Evolutionary conservation across 306 rosid species (phyloP), one percentile per base, ranked within the genome.

Genomic region (Calophaca sinica): DNA sequence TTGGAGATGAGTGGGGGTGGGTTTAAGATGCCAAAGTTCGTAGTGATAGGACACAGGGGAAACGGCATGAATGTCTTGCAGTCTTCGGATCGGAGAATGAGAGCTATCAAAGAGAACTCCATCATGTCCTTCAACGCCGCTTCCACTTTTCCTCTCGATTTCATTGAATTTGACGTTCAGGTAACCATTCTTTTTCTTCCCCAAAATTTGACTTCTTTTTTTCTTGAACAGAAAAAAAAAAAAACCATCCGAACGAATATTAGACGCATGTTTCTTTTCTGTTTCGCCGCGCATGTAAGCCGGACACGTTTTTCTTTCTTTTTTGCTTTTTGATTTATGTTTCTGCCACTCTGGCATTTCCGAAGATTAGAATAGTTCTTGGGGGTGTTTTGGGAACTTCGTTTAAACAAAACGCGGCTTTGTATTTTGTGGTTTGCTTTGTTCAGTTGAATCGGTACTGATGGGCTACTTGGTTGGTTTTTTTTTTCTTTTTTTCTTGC

Each of bases 101-200:
- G 81, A 79, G 78, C 77, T 76, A 52, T 89, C n/a, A 91, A 89
- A 45, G 97, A 93, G 79, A 93, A 93, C 49, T 84, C 97, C 3
- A 86, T 91, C 70, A 57, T 57, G 33, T 88, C 98, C 44, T 93
- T 93, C 84, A 84, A 88, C 59, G 76, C 82, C 3, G 96, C 96
- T 0, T 59, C 90, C 6, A 41, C 41, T 32, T 89, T 79, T 62
- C 89, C 92, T 1, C 54, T 93, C 9, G 88, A 91, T 77, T 93
- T 79, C 86, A 52, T 93, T 14, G 93, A 93, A 72, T 91, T 91
- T 12, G 96, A 91, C 45, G 98, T 93, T 86, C 97, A 88, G 97
- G 98, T 93, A 9, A 7, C 5, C 1, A 39, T 14, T 59, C 7
- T 1, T 26, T 1, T 8, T 20, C 15, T 9, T 55, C n/a, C 3